Evolutionary conservation across 768 basidiomycete species (phyloP), one percentile per base, ranked within the genome.

Genomic region (Rubroboletus pulcherrimus): DNA sequence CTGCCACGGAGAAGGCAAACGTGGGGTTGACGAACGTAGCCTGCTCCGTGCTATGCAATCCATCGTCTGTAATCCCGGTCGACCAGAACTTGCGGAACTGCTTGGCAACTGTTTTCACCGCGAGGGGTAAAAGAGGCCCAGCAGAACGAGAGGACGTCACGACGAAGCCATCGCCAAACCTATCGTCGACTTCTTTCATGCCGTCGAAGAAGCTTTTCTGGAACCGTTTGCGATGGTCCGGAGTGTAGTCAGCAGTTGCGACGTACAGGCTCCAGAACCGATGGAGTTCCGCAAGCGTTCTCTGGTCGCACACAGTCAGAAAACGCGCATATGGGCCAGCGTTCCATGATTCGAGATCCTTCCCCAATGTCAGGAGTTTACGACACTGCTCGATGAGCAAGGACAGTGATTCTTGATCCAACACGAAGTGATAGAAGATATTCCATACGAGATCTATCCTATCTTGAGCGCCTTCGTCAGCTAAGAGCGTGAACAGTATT

Each of bases 11-110:
- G 30, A 67, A 71, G 1, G 56, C 61, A 11, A 71, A 72, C 10
- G 70, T 73, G 1, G 70, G 70, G 19, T 73, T 71, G 42, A 68
- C 55, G 42, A 49, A 37, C 17, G 60, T 60, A 19, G 64, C 53
- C 12, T 37, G 53, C 2, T 57, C 59, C 4, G 40, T 56, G 29
- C 33, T 45, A 48, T 56, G 63, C 11, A 60, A 7, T 7, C 65
- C 64, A 39, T 66, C 69, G 8, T 69, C 65, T 15, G 66, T 70
- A 35, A 63, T 24, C 8, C 69, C 68, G 2, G 58, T 49, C 1
- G 47, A 57, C 69, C 69, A 72, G 44, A 68, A 70, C 3, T 52
- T 53, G 49, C 52, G 47, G 40, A 71, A 70, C 33, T 72, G 69
- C 9, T 54, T 31, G 3, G 49, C n/a, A 2, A 60, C 50, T 2